A percentile compares a stretch with the other conserved stretches of the same genome.
Conservation (phyloP, 1,139 yeast genomes). For the Protomyces lactucae-debilis region DNA sequence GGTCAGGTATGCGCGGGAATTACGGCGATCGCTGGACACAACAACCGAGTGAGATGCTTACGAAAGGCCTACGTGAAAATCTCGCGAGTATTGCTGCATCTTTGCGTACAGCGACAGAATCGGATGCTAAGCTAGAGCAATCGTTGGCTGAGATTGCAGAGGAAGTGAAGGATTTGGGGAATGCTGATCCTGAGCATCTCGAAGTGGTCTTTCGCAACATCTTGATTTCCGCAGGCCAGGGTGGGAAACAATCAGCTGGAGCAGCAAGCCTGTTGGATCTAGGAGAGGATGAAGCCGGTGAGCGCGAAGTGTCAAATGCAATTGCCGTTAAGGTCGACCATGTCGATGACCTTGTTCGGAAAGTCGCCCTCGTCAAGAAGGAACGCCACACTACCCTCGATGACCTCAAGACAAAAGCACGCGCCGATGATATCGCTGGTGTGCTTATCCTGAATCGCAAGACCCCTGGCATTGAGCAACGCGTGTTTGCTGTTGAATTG, state of each 20-base stretch:
- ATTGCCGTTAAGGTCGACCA: slow-evolving; percentile 48
- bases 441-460: slow-evolving; percentile 64
- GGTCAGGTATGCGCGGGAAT: slow-evolving; percentile 37
- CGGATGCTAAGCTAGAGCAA: slow-evolving; percentile 49
- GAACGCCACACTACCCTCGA: slow-evolving; percentile 60
- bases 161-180: neutral
- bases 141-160: neutral
- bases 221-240: neutral
- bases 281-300: slow-evolving; percentile 46
- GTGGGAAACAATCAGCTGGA: neutral
- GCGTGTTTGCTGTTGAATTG: slow-evolving; percentile 67
- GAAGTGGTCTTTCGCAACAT: slow-evolving; percentile 3
- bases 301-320: slow-evolving; percentile 38
- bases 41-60: slow-evolving; percentile 40
- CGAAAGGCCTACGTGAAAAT: slow-evolving; percentile 46
- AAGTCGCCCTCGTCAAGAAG: slow-evolving; percentile 48
- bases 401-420: slow-evolving; percentile 62
- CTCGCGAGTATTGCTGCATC: slow-evolving; percentile 57
- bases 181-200: neutral
- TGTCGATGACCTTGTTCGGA: slow-evolving; percentile 46
- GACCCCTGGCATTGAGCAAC: slow-evolving; percentile 52
- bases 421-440: slow-evolving; percentile 80
- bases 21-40: slow-evolving; percentile 44
- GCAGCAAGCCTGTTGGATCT: slow-evolving; percentile 55
- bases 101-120: slow-evolving; percentile 60